phyloP scores from a whole-genome alignment of 2,329 filamentous ascomycete genomes.

The Fusarium sp. region DNA sequence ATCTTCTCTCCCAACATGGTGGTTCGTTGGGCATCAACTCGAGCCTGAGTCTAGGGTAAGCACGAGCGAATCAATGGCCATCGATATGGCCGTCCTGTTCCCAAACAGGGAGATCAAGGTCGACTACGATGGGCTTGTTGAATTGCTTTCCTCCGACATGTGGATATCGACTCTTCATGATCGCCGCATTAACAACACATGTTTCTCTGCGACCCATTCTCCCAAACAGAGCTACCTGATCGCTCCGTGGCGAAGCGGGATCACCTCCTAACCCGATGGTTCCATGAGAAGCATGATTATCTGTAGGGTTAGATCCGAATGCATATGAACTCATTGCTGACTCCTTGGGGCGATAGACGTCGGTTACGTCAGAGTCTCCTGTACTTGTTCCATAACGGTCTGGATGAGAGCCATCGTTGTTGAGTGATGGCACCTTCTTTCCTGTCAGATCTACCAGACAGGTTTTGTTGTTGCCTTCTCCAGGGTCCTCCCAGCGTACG shows the following conservation, averaged over 20 bases:
- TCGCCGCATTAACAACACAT: conserved; percentile 83
- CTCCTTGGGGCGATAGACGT: not conserved
- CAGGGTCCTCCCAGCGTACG: conserved; percentile 70
- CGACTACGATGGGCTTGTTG: conserved; percentile 86
- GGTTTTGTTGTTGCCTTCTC: conserved; percentile 65
- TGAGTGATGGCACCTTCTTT: conserved; percentile 55
- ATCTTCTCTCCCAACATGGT: conserved; percentile 2
- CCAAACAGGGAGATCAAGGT: conserved; percentile 75
- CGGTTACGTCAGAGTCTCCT: conserved; percentile 10
- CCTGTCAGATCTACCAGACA: conserved; percentile 72
- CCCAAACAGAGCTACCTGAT: conserved; percentile 55
- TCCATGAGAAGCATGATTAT: conserved; percentile 42
- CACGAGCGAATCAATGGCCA: conserved; percentile 19
- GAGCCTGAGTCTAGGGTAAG: conserved; percentile 35
- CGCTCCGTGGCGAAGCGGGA: conserved; percentile 57
- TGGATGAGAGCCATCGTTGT: conserved; percentile 60
- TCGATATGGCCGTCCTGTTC: conserved; percentile 25
- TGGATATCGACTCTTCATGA: conserved; percentile 76
- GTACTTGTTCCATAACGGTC: conserved; percentile 9
- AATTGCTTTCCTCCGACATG: conserved; percentile 71
- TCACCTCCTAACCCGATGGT: conserved; percentile 54
- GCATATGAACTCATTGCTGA: conserved; percentile 10
- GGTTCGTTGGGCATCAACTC: conserved; percentile 45
- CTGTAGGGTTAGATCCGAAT: conserved; percentile 31
- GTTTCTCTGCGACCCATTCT: conserved; percentile 71